phyloP scores from a whole-genome alignment of 768 basidiomycete species.

The Phylloporus arenicola region DNA sequence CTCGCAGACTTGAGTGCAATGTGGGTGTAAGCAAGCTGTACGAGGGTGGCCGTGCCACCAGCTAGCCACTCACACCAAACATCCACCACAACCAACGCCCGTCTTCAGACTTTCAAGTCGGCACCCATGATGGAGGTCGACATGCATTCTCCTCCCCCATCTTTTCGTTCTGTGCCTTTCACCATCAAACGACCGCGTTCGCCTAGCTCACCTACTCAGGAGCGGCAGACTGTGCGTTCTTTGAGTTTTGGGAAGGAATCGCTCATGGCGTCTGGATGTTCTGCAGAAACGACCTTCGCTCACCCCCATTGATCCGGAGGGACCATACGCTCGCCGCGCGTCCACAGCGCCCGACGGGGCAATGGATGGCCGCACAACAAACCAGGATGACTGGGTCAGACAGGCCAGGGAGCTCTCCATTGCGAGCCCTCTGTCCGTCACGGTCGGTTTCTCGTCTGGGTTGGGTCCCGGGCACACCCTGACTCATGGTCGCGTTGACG shows the following conservation, averaged over 20 bases:
- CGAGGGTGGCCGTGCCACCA: slow-evolving; percentile 7
- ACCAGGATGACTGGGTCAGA: slow-evolving; percentile 71
- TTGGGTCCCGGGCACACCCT: background rate
- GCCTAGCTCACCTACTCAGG: slow-evolving; percentile 43
- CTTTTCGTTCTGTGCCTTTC: slow-evolving; percentile 36
- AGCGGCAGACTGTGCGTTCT: slow-evolving; percentile 49
- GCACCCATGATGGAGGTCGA: slow-evolving; percentile 49
- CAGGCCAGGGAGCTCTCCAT: slow-evolving; percentile 67
- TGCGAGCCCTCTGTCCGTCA: slow-evolving; percentile 19
- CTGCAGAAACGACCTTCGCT: slow-evolving; percentile 57
- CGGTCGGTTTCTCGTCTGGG: slow-evolving; percentile 8
- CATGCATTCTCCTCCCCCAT: slow-evolving; percentile 39
- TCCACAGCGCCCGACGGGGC: slow-evolving; percentile 17
- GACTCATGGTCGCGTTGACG: slow-evolving; percentile 32
- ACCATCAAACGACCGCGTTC: slow-evolving; percentile 56
- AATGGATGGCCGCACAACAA: slow-evolving; percentile 29
- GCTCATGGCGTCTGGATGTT: background rate
- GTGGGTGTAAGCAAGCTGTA: background rate
- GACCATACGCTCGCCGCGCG: slow-evolving; percentile 27
- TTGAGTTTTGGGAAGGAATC: background rate
- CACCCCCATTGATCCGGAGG: slow-evolving; percentile 26
- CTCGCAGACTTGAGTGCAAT: too few species aligned
- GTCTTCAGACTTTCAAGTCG: background rate
- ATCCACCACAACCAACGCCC: background rate
- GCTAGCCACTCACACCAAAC: background rate